Evolutionary conservation across 768 basidiomycete species (phyloP).

Genomic region (Pholiota microspora): DNA sequence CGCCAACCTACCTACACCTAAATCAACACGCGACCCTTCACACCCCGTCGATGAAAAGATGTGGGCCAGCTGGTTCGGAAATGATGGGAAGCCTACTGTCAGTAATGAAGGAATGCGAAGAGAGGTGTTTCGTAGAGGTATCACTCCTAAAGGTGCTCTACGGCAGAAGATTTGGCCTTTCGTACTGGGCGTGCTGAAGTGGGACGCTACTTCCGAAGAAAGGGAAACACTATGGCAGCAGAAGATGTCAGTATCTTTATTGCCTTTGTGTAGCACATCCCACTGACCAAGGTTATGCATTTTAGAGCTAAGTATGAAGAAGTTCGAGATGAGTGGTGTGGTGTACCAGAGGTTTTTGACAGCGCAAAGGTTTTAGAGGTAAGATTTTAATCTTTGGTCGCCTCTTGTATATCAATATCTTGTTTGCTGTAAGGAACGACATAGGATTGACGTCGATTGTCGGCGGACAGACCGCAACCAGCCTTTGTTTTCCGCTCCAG

Average conservation of each 20-base stretch:
- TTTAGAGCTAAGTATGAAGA: slow-evolving; percentile 65
- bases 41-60: slow-evolving; percentile 72
- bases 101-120: slow-evolving; percentile 66
- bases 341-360: slow-evolving; percentile 78
- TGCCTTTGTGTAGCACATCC: background rate
- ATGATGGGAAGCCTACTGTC: slow-evolving; percentile 65
- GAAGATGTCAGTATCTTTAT: slow-evolving; percentile 49
- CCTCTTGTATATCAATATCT: slow-evolving; percentile 2
- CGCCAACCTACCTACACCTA: slow-evolving; percentile 78
- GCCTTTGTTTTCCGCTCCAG: slow-evolving; percentile 68
- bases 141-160: slow-evolving; percentile 49
- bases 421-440: slow-evolving; percentile 58
- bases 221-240: slow-evolving; percentile 58
- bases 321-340: slow-evolving; percentile 81
- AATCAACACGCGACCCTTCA: slow-evolving; percentile 75
- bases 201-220: slow-evolving; percentile 68
- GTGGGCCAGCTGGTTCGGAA: slow-evolving; percentile 81
- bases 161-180: slow-evolving; percentile 89
- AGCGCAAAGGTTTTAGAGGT: slow-evolving; percentile 82
- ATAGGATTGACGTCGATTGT: slow-evolving; percentile 95
- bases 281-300: slow-evolving; percentile 2
- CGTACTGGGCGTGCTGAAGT: slow-evolving; percentile 78
- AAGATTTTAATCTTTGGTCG: slow-evolving; percentile 14
- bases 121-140: slow-evolving; percentile 78
- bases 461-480: slow-evolving; percentile 95